A percentile compares a stretch with the other conserved stretches of the same genome.
phyloP scores from a whole-genome alignment of 1,284 basidiomycete genomes.

The Rhodotorula sp. region DNA sequence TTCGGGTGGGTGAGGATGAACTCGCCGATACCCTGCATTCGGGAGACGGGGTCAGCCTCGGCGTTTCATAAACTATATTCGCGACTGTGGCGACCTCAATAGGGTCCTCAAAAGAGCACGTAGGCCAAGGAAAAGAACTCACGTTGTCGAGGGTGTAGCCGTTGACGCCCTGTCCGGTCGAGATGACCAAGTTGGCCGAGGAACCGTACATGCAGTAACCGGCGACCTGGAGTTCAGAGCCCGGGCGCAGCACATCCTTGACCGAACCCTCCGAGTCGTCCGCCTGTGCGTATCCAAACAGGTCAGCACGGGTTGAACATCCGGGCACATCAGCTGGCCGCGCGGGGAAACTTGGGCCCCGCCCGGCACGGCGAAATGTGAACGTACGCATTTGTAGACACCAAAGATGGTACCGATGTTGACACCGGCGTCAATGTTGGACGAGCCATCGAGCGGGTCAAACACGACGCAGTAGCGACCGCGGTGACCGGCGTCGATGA shows the following conservation, averaged over 20 bases:
- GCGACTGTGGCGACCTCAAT: background rate
- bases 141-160: constrained; percentile 94
- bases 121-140: constrained; percentile 13
- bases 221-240: constrained; percentile 52
- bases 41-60: background rate
- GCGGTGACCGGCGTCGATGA: constrained; percentile 48
- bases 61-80: background rate
- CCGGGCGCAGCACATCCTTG: constrained; percentile 87
- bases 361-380: too few species aligned
- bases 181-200: constrained; percentile 93
- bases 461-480: constrained; percentile 93
- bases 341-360: too few species aligned
- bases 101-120: too few species aligned
- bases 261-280: constrained; percentile 74
- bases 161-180: constrained; percentile 94
- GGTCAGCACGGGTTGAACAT: constrained; percentile 46
- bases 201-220: constrained; percentile 78
- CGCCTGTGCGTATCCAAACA: constrained; percentile 55
- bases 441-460: constrained; percentile 90
- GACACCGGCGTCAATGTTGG: constrained; percentile 99
- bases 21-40: constrained; percentile 72
- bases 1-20: constrained; percentile 99
- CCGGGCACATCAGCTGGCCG: background rate
- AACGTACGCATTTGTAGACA: constrained; percentile 78
- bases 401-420: constrained; percentile 99